Evolutionary conservation across 1,284 basidiomycete species (phyloP), one percentile per base, ranked within the genome.

Genomic region (Mycosarcoma mackinlayi): DNA sequence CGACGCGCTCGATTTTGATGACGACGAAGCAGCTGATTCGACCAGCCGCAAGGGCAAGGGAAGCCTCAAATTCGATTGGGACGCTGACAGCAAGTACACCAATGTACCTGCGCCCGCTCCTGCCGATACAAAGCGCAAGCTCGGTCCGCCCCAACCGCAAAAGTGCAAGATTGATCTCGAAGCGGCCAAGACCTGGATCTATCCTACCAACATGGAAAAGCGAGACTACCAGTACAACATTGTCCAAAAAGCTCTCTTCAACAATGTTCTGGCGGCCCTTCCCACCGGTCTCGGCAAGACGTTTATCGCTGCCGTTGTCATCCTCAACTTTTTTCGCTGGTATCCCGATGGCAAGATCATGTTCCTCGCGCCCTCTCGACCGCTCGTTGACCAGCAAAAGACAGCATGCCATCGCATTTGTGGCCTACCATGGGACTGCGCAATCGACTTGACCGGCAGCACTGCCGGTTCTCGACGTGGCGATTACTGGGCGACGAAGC

Each of bases 241-340:
- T 64, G 91, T 94, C 50, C 89, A 88, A 74, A 87, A 89, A 31
- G 91, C 90, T 76, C 87, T 98, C 27, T 94, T 92, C 60, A 91
- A 97, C 47, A 98, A 99, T 79, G 93, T 93, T 3, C 88, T 99
- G 4, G 94, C 98, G 21, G 92, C 94, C 1, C 85, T 98, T 11
- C 96, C 96, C 0, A 99, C 96, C 0, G 96, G 96, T 60, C 85
- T 98, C 6, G 96, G 96, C 19, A 99, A 99, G 85, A 98, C 96
- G 0, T 98, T 99, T 79, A 92, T 99, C 62, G 96, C 96, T 1
- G 94, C 95, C 1, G 93, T 94, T 1, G 89, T 98, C 19, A 98
- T 99, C 92, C 80, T 83, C 55, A 83, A 83, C 70, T 80, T 78
- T 41, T 79, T 72, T 50, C 72, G 76, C 11, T 83, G 74, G 75